Evolutionary conservation across 2,329 filamentous ascomycete genomes (phyloP).

Genomic region (Hypoxylon sp.): DNA sequence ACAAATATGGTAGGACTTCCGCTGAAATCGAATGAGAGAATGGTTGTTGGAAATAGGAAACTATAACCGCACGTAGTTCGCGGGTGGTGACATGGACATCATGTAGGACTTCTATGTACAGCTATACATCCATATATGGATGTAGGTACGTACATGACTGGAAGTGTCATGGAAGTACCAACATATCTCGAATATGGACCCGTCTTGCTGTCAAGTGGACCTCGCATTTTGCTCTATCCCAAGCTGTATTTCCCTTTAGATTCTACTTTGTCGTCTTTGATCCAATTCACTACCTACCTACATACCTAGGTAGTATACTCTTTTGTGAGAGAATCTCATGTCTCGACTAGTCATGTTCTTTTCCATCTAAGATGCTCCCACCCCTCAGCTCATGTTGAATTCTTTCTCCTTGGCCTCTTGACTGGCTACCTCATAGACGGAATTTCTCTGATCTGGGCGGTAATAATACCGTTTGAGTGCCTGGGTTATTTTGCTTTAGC

Average conservation of each 20-base stretch:
- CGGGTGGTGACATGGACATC: neutral
- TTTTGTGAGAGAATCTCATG: neutral
- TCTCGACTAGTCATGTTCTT: neutral
- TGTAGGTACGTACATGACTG: neutral
- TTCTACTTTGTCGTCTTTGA: neutral
- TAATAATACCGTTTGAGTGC: neutral
- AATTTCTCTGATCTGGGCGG: neutral
- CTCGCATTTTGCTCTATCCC: neutral
- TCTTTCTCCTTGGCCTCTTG: neutral
- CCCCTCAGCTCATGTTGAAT: neutral
- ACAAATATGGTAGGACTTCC: constrained; percentile 1
- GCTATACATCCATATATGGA: neutral
- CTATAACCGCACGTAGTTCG: neutral
- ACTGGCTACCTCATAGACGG: neutral
- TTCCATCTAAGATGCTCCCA: neutral
- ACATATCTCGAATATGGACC: constrained; percentile 8
- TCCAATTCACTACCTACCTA: constrained; percentile 4
- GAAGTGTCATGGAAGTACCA: constrained; percentile 11
- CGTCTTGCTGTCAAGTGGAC: constrained; percentile 9
- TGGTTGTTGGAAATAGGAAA: neutral
- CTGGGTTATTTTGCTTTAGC: neutral
- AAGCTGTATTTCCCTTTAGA: neutral
- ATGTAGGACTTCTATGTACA: neutral
- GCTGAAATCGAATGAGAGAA: neutral
- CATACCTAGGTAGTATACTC: neutral